Evolutionary conservation across 2,329 filamentous ascomycete genomes (phyloP).

Genomic region (Lachnellula suecica): DNA sequence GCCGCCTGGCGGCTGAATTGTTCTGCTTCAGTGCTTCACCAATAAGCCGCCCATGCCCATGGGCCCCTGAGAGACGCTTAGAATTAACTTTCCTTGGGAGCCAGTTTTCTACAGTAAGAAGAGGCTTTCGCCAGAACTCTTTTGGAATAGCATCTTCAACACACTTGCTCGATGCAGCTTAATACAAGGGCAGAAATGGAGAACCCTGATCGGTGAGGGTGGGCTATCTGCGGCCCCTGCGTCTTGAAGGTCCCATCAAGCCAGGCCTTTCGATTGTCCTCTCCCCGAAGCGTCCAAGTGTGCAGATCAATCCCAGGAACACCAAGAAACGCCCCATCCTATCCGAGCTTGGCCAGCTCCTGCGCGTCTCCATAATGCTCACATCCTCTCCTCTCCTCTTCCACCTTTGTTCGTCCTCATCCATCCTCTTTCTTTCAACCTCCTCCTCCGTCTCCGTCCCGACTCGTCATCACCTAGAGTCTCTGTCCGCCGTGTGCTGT

Average conservation of each 20-base stretch:
- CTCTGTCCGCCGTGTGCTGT: neutral
- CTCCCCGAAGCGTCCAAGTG: neutral
- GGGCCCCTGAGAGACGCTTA: neutral
- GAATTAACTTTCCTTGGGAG: neutral
- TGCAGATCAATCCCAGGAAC: neutral
- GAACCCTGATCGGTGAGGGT: neutral
- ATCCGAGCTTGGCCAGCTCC: neutral
- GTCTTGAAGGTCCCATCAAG: slow-evolving; percentile 1
- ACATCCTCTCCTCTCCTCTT: slow-evolving; percentile 2
- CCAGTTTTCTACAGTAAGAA: no score
- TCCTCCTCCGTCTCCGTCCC: slow-evolving; percentile 8
- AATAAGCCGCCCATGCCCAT: neutral
- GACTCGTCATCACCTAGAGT: neutral
- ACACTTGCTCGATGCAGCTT: no score
- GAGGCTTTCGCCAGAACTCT: neutral
- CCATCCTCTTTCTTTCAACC: slow-evolving; percentile 9
- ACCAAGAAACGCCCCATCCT: no score
- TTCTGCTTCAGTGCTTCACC: no score
- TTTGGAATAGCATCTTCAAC: neutral
- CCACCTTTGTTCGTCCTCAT: slow-evolving; percentile 4
- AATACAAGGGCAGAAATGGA: neutral
- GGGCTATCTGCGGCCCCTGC: slow-evolving; percentile 7
- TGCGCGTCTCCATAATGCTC: neutral
- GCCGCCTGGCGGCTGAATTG: neutral
- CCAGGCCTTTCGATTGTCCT: slow-evolving; percentile 1